Conservation (phyloP, 257 asterid species). For the Solanum bulbocastanum region DNA sequence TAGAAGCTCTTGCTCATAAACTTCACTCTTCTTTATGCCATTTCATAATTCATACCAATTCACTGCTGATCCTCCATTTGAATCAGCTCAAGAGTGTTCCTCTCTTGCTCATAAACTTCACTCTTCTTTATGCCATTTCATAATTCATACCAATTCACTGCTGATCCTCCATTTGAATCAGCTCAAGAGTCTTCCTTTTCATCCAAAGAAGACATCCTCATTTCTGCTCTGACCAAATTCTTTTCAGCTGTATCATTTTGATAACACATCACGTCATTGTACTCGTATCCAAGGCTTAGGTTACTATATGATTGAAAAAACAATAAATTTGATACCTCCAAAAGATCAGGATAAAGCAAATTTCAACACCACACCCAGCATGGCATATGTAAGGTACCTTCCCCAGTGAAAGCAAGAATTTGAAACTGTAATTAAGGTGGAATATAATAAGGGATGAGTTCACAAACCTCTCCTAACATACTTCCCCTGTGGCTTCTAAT, state of each 20-base stretch:
- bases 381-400: background rate
- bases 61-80: background rate
- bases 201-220: background rate
- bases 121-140: background rate
- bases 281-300: background rate
- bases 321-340: background rate
- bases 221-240: background rate
- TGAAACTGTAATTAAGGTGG: background rate
- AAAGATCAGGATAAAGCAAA: background rate
- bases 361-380: background rate
- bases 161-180: background rate
- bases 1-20: background rate
- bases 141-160: background rate
- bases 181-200: background rate
- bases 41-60: background rate
- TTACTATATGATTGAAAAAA: background rate
- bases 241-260: background rate
- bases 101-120: background rate
- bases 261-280: background rate
- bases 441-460: background rate
- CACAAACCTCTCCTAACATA: background rate
- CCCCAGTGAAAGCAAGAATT: background rate
- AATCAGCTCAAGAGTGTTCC: background rate
- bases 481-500: background rate
- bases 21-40: background rate